Conservation (phyloP, 768 basidiomycete genomes). For the Myochromella boudieri region DNA sequence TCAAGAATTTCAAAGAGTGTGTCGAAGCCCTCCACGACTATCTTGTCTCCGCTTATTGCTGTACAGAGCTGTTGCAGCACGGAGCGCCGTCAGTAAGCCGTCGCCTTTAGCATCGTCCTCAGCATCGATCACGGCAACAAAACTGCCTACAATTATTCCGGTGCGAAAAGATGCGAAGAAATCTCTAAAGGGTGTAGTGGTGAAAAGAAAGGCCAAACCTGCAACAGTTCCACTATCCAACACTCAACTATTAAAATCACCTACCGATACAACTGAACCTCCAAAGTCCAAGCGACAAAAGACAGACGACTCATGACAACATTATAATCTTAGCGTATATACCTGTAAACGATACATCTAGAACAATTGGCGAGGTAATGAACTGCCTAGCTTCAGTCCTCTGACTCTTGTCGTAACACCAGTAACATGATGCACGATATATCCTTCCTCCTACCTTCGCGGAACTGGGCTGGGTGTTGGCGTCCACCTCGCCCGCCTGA, state of each 20-base stretch:
- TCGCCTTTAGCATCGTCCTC: conserved; percentile 40
- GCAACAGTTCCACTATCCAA: conserved; percentile 16
- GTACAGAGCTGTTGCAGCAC: conserved; percentile 66
- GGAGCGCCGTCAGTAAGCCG: conserved; percentile 47
- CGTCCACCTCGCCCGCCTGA: conserved; percentile 74
- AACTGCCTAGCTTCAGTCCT: too few relatives aligned
- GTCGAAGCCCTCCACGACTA: conserved; percentile 13
- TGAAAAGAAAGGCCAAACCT: conserved; percentile 71
- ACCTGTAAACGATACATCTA: too few relatives aligned
- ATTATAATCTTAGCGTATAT: conserved; percentile 8
- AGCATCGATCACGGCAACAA: conserved; percentile 32
- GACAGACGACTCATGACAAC: conserved; percentile 31
- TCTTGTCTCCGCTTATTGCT: conserved; percentile 3
- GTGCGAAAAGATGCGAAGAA: conserved; percentile 67
- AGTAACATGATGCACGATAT: background rate
- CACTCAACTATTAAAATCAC: conserved; percentile 13
- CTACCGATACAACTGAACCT: conserved; percentile 12
- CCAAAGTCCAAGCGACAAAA: conserved; percentile 63
- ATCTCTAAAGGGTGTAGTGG: conserved; percentile 73
- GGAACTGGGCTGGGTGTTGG: conserved; percentile 55
- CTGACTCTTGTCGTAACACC: too few relatives aligned
- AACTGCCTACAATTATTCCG: conserved; percentile 24
- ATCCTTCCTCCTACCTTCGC: conserved; percentile 6
- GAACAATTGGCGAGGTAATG: too few relatives aligned
- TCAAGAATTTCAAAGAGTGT: conserved; percentile 78